Conservation (phyloP, 164 flowering plant species). For the Houttuynia cordata region DNA sequence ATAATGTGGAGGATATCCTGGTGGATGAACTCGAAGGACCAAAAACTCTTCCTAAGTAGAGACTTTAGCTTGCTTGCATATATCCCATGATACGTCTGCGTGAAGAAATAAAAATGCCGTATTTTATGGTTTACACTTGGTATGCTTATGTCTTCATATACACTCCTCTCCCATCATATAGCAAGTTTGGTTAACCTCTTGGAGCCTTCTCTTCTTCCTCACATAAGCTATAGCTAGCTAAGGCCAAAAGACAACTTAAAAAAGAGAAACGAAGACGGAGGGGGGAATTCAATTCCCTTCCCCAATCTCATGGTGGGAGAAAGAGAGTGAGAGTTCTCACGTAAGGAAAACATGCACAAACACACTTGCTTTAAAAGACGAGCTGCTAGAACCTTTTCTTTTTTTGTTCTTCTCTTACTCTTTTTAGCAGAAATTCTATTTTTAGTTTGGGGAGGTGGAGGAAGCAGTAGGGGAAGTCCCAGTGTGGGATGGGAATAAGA, state of each 20-base stretch:
- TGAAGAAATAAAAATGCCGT: background rate
- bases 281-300: slow-evolving; percentile 21
- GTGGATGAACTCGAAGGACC: no score
- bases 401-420: slow-evolving; percentile 6
- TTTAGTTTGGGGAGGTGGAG: slow-evolving; percentile 10
- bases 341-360: background rate
- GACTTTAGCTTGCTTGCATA: background rate
- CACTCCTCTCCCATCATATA: slow-evolving; percentile 10
- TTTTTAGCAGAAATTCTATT: slow-evolving; percentile 1
- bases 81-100: background rate
- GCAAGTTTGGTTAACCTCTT: background rate
- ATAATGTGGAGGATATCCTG: no score
- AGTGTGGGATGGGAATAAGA: slow-evolving; percentile 26
- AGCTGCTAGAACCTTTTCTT: slow-evolving; percentile 9
- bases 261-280: slow-evolving; percentile 13
- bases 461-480: slow-evolving; percentile 2
- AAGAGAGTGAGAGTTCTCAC: background rate
- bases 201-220: slow-evolving; percentile 5
- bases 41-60: no score
- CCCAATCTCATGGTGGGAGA: slow-evolving; percentile 11
- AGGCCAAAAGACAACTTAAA: background rate
- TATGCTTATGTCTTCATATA: slow-evolving; percentile 10
- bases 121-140: background rate
- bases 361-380: slow-evolving; percentile 6
- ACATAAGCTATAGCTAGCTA: background rate